These are phyloP conservation scores for Pseudogymnoascus sp. DNA, from an alignment of 2,329 filamentous ascomycete genomes.

Conservation along the genomic window DNA sequence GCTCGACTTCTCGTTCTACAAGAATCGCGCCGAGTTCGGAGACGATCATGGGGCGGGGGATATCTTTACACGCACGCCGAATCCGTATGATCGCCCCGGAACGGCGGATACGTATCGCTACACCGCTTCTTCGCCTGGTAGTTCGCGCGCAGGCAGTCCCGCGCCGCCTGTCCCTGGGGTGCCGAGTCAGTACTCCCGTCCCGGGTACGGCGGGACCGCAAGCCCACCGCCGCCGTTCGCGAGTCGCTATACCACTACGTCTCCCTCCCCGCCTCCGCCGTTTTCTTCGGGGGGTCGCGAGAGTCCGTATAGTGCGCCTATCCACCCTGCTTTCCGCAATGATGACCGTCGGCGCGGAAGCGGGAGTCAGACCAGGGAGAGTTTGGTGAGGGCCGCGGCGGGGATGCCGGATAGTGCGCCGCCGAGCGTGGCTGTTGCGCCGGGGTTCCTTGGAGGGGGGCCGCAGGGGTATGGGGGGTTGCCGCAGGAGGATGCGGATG, in stretches of 20 bases:
- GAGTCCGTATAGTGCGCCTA: neutral
- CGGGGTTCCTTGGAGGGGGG: conserved; percentile 49
- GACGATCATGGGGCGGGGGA: conserved; percentile 77
- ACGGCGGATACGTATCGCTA: conserved; percentile 16
- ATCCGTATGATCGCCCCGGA: conserved; percentile 31
- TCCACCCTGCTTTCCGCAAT: neutral
- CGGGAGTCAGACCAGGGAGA: conserved; percentile 33
- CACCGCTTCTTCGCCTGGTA: conserved; percentile 1
- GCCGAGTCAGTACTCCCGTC: neutral
- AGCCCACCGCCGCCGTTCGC: neutral
- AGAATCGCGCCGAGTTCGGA: conserved; percentile 79
- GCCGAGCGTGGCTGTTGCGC: conserved; percentile 24
- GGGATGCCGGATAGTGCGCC: conserved; percentile 39
- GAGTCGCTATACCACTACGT: neutral
- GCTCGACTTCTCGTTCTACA: conserved; percentile 87
- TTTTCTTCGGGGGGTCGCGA: neutral
- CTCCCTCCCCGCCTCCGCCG: neutral
- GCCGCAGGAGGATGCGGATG: conserved; percentile 43
- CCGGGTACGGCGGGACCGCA: neutral
- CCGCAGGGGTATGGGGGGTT: conserved; percentile 52
- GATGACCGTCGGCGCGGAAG: neutral
- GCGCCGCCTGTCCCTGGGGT: neutral
- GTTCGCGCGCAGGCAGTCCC: conserved; percentile 23
- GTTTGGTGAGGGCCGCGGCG: conserved; percentile 44
- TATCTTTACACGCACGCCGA: conserved; percentile 54